Evolutionary conservation across 1,284 basidiomycete species (phyloP), one percentile per base, ranked within the genome.

Genomic region (Ustilago hordei): DNA sequence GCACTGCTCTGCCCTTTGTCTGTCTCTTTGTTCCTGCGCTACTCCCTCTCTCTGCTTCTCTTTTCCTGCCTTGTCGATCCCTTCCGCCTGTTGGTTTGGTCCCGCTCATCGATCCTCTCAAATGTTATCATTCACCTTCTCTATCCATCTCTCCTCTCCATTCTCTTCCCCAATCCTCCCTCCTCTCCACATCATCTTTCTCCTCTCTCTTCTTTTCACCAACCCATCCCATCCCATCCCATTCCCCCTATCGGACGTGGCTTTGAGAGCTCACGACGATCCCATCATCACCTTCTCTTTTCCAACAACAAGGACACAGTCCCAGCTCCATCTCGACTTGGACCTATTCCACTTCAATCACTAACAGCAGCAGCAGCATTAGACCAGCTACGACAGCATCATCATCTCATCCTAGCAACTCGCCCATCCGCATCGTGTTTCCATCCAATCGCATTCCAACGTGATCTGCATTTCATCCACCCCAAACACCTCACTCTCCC

Each of bases 241-340:
- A 31, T 45, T 32, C 17, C 34, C 62, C 35, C 28, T 39, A 41
- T 60, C 70, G 57, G 34, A 57, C 61, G 70, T 67, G 61, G 65
- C 70, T 73, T 73, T 73, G 65, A 73, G 50, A 73, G 70, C 43
- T 60, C 62, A 64, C 70, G 70, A 73, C 70, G 61, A 64, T 58
- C 23, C 23, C 23, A 28, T 28, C 54, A 47, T 45, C 57, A 57
- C 58, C 38, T 28, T 47, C 56, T 31, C 12, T 12, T 15, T 55
- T 43, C 34, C 4, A 28, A n/a, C 15, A 52, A 55, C 54, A 15
- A 38, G 32, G n/a, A 56, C 19, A 12, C 28, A 28, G 34, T 23
- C 57, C 43, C 45, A 15, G 41, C 41, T 34, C 34, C 19, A 8
- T 48, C n/a, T 7, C 23, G 48, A 31, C 48, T 50, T 12, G 48